Percentiles rank a stretch among this genome's conserved stretches.
These are phyloP conservation scores for Nannochloropsis gaditana DNA, from an alignment of 108 stramenopile genomes.

Conservation along the genomic window DNA sequence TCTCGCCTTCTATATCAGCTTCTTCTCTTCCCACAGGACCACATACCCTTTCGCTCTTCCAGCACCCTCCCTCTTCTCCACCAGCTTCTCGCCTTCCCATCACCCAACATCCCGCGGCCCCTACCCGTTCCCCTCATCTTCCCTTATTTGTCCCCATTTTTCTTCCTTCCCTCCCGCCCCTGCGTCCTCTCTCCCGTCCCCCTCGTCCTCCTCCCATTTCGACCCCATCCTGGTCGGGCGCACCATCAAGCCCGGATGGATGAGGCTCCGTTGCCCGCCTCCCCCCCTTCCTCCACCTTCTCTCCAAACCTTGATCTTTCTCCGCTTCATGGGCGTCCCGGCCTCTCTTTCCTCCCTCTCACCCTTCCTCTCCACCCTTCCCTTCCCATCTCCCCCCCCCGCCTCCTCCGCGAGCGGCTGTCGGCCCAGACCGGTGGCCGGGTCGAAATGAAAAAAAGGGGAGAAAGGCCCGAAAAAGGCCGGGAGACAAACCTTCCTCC, in stretches of 20 bases:
- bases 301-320: background rate
- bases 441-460: background rate
- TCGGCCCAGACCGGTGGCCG: background rate
- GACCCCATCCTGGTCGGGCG: background rate
- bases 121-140: background rate
- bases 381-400: background rate
- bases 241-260: background rate
- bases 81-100: too few relatives aligned
- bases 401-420: background rate
- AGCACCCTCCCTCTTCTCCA: too few relatives aligned
- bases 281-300: background rate
- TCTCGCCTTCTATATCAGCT: too few relatives aligned
- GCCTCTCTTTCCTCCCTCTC: background rate
- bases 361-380: background rate
- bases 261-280: background rate
- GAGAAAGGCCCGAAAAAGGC: background rate
- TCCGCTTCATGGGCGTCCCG: too few relatives aligned
- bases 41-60: too few relatives aligned
- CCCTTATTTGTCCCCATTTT: background rate
- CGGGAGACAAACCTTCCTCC: background rate
- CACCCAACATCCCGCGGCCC: background rate
- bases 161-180: background rate
- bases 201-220: constrained; percentile 4
- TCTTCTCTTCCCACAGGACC: too few relatives aligned
- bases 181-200: background rate